Conservation (phyloP, 1,139 yeast genomes). For the Taphrina wiesneri region DNA sequence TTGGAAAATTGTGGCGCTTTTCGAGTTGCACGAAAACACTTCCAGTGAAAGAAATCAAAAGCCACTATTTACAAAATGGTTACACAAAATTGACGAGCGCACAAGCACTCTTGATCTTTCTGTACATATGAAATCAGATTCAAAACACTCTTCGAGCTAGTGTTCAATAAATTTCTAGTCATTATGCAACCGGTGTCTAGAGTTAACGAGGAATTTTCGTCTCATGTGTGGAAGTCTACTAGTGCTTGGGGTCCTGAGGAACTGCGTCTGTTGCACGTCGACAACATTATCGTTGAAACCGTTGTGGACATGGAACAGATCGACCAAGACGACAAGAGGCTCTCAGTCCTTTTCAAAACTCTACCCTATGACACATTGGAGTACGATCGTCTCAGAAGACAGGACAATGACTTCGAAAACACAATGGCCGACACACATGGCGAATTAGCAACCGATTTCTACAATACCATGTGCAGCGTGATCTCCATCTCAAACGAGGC, state of each 20-base stretch:
- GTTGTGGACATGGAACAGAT: not conserved
- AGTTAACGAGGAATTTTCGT: no score
- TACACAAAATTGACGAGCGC: no score
- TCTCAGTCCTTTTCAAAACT: not conserved
- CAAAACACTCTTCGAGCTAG: no score
- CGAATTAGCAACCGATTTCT: not conserved
- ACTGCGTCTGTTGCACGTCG: not conserved
- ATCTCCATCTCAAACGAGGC: no score
- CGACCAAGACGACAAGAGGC: not conserved
- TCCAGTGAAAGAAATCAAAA: no score
- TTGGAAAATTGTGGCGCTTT: no score
- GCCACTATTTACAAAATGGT: no score
- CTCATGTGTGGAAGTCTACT: not conserved
- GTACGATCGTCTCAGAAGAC: not conserved
- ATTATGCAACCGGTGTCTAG: no score
- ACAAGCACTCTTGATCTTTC: no score
- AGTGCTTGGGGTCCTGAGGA: not conserved
- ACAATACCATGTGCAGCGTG: not conserved
- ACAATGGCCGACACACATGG: not conserved
- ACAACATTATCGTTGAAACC: not conserved
- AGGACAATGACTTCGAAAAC: not conserved
- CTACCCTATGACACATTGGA: not conserved
- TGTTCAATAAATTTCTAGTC: no score
- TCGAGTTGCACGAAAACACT: no score
- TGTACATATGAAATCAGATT: no score